These are phyloP conservation scores for Tremella fuciformis DNA, from an alignment of 768 basidiomycete species.

Conservation along the genomic window DNA sequence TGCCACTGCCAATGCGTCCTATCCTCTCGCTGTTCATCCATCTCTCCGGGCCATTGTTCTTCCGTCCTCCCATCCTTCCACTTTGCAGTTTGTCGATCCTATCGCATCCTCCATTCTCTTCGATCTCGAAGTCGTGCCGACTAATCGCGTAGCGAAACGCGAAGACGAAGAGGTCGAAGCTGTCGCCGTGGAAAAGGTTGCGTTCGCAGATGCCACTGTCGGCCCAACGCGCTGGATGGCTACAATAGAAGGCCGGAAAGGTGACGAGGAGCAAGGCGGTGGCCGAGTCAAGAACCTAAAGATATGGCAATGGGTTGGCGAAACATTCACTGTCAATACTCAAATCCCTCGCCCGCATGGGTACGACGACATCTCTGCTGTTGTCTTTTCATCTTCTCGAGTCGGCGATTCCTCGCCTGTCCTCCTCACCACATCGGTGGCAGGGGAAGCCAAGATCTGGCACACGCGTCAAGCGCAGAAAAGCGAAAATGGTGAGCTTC, in stretches of 20 bases:
- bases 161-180: slow-evolving; percentile 75
- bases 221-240: slow-evolving; percentile 81
- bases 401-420: slow-evolving; percentile 45
- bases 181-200: slow-evolving; percentile 68
- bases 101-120: slow-evolving; percentile 66
- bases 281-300: slow-evolving; percentile 67
- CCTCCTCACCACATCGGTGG: slow-evolving; percentile 67
- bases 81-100: slow-evolving; percentile 86
- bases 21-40: slow-evolving; percentile 74
- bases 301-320: slow-evolving; percentile 78
- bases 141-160: slow-evolving; percentile 79
- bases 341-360: slow-evolving; percentile 87
- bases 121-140: slow-evolving; percentile 89
- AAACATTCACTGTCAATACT: slow-evolving; percentile 68
- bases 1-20: slow-evolving; percentile 26
- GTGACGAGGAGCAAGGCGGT: slow-evolving; percentile 62
- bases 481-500: slow-evolving; percentile 58
- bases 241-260: slow-evolving; percentile 73
- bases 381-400: slow-evolving; percentile 65
- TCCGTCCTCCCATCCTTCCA: slow-evolving; percentile 90
- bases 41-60: slow-evolving; percentile 73
- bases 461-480: slow-evolving; percentile 59
- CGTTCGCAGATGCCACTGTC: slow-evolving; percentile 56
- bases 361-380: slow-evolving; percentile 59
- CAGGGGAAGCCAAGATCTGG: slow-evolving; percentile 77